Base-by-base conservation (phyloP, 2,329 filamentous ascomycete genomes). In the Clonostachys rosea region DNA sequence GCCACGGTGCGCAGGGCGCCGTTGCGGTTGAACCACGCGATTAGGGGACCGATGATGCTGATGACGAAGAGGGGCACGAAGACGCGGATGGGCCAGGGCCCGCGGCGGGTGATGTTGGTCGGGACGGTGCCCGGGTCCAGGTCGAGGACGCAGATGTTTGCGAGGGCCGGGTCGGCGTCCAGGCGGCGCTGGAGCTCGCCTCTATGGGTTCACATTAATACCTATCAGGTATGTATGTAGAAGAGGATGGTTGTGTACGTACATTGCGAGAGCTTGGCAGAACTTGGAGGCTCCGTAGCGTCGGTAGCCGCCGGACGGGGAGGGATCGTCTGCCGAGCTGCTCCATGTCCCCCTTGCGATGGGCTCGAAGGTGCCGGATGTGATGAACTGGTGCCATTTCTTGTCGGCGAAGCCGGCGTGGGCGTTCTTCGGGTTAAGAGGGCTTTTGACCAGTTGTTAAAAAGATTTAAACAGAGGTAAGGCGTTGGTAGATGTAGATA, bases 261-360 rank as follows among this genome's bases (percentile, higher is more conserved):
- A 30, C 24, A 30, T 30, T 30, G 24, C 10, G 8, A 30, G 24
- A 30, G 24, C 54, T 14, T 50, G 54, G 50, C 59, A 70, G 9
- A 69, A 57, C 49, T 68, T 70, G 35, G 61, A 58, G 17, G 64
- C 67, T 10, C 65, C 67, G 45, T 70, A 70, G 24, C 67, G 60
- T 17, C 65, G 58, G 47, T 53, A 60, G 11, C 64, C 66, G 34
- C 55, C 50, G 5, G 56, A 49, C 8, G 47, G 46, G 1, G 53
- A 50, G 2, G 58, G 42, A 36, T 64, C 63, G 34, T 64, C 61
- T 34, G 54, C 44, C 8, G 60, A 58, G 5, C 58, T 56, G 49
- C 62, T 65, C 63, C 65, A 68, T 40, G 47, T 56, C 4, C 64
- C 64, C 47, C 58, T 61, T 46, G 65, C 63, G 3, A 67, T 57